Base-by-base conservation (phyloP, 495 filamentous ascomycete genomes). In the Lophiostoma macrostomum region DNA sequence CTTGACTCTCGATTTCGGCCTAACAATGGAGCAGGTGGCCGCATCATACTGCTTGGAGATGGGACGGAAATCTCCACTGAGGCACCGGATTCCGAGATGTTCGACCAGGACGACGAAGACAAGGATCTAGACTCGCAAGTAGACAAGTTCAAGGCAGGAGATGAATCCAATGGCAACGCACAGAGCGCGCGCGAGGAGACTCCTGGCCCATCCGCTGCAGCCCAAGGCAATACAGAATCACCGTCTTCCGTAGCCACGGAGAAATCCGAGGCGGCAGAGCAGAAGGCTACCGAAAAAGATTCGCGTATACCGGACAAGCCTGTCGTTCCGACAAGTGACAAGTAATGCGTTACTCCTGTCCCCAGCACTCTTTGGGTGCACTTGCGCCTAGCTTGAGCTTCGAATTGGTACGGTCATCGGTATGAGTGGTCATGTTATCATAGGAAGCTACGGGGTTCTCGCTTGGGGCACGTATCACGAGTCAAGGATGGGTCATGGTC, bases 21-120 rank as follows among this genome's bases (percentile, higher is more conserved):
- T 20, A 73, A 78, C 55, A 83, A 79, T 58, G 79, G 82, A 50
- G 79, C 80, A 62, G 78, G 78, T 58, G 86, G 88, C 36, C 82
- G 91, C 49, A 90, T 97, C 65, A 97, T 97, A 65, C 82, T 95
- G 64, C 78, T 98, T 31, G 90, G 93, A 30, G 90, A 97, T 74
- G 93, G 91, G 57, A 93, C 87, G 50, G 90, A 96, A 74, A 77
- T 93, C 57, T 71, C 90, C 46, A 86, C 87, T 34, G 90, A 89
- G 62, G 85, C 86, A 53, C 84, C 90, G 64, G 91, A 96, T 60
- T 82, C 84, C 27, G 87, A 95, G 55, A 89, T 96, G 79, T 91
- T 95, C 74, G 90, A 96, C 68, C 82, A 89, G 52, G 78, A 81
- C 45, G 89, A 90, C 51, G 88, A 94, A 67, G 86, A 93, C 56